Percentiles rank a stretch among this genome's conserved stretches.
Conservation (phyloP, 176 grass and related monocot genomes). For the Tuctoria greenei region DNA sequence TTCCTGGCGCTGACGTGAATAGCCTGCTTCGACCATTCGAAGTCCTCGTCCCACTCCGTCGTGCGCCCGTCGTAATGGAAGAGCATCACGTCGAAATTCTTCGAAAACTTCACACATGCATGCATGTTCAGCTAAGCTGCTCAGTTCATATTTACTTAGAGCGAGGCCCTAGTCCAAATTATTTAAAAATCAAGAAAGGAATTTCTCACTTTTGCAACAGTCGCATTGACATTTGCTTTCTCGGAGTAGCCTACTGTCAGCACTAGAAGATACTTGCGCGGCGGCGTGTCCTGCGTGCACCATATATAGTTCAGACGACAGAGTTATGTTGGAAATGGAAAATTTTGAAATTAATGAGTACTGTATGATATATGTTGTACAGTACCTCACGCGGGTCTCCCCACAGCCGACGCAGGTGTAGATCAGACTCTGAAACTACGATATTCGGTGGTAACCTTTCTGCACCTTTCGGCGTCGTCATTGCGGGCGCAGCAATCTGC, state of each 20-base stretch:
- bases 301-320: too few relatives aligned
- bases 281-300: conserved; percentile 15
- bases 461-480: too few relatives aligned
- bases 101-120: too few relatives aligned
- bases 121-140: too few relatives aligned
- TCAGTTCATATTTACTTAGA: too few relatives aligned
- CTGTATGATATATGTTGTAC: neutral
- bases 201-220: too few relatives aligned
- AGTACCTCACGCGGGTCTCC: conserved; percentile 45
- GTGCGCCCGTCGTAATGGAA: conserved; percentile 48
- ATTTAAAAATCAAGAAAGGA: too few relatives aligned
- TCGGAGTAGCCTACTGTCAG: conserved; percentile 21
- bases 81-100: conserved; percentile 33
- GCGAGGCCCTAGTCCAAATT: too few relatives aligned
- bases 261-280: conserved; percentile 25
- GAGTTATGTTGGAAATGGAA: too few relatives aligned
- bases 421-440: conserved; percentile 40
- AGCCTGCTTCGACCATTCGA: conserved; percentile 44
- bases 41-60: conserved; percentile 37
- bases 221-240: conserved; percentile 30
- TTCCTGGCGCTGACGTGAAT: conserved; percentile 39
- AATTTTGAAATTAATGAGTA: too few relatives aligned
- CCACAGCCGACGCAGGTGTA: conserved; percentile 54
- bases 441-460: conserved; percentile 52
- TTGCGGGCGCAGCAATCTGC: neutral